A percentile compares a stretch with the other conserved stretches of the same genome.
phyloP scores from a whole-genome alignment of 345 rosid species.

The Rhodamnia argentea region DNA sequence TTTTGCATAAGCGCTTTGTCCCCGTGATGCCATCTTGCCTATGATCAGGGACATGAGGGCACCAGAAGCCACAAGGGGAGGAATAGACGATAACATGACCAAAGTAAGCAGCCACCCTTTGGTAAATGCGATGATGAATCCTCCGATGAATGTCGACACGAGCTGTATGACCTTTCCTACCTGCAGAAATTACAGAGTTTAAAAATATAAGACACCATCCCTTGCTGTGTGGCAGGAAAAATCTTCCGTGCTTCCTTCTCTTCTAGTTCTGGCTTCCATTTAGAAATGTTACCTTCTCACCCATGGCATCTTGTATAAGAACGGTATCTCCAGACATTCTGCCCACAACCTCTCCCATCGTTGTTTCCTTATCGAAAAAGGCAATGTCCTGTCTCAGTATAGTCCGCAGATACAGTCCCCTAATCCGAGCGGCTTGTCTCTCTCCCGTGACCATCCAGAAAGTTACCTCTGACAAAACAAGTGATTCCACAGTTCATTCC shows the following conservation, averaged over 20 bases:
- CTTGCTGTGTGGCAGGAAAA: not conserved
- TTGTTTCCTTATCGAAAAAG: conserved; percentile 75
- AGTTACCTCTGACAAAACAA: conserved; percentile 44
- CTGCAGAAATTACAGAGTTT: conserved; percentile 13
- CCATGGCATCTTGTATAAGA: conserved; percentile 93
- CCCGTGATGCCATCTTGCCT: conserved; percentile 51
- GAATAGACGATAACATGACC: conserved; percentile 60
- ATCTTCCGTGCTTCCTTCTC: not conserved
- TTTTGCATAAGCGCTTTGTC: conserved; percentile 64
- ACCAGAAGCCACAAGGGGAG: conserved; percentile 58
- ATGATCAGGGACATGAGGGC: conserved; percentile 41
- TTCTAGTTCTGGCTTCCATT: not conserved
- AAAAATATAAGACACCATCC: not conserved
- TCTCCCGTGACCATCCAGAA: conserved; percentile 94
- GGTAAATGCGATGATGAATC: conserved; percentile 61
- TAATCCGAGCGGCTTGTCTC: conserved; percentile 68
- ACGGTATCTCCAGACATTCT: conserved; percentile 98
- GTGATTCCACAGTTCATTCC: not conserved
- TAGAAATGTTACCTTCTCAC: conserved; percentile 55
- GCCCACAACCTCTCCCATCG: conserved; percentile 84
- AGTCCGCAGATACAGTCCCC: conserved; percentile 59
- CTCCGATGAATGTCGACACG: conserved; percentile 68
- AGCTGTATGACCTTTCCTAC: conserved; percentile 84
- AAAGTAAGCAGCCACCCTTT: conserved; percentile 86
- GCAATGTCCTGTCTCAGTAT: conserved; percentile 74